These are phyloP conservation scores for Chlorella sorokiniana DNA, from an alignment of 139 green algal genomes.

Conservation along the genomic window DNA sequence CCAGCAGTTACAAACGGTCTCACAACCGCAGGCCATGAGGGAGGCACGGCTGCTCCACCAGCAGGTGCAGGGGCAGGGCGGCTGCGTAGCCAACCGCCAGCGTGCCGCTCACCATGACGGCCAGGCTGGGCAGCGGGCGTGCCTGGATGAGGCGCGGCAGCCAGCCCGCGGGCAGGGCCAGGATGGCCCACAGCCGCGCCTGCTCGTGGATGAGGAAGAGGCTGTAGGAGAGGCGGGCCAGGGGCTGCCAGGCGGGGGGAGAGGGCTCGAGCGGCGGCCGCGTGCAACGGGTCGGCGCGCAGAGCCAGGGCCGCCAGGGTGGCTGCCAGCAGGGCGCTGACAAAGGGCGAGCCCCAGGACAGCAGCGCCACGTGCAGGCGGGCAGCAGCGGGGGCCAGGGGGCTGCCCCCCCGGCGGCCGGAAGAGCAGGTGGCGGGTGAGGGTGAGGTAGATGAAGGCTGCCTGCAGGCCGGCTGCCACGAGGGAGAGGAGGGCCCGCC, in stretches of 20 bases:
- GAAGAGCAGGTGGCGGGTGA: background rate
- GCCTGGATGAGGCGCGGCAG: background rate
- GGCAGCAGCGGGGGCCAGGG: background rate
- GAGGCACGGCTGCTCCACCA: background rate
- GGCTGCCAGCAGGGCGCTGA: background rate
- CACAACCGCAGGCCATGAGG: background rate
- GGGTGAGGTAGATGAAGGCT: background rate
- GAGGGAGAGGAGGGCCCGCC: background rate
- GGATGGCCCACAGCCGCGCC: background rate
- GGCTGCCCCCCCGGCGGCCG: background rate
- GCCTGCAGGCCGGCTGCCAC: background rate
- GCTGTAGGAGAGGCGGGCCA: background rate
- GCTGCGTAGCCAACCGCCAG: background rate
- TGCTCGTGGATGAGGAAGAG: conserved; percentile 15
- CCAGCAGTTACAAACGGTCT: too few species aligned
- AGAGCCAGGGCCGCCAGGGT: background rate
- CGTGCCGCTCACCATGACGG: background rate
- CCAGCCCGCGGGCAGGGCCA: background rate
- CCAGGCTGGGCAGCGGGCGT: background rate
- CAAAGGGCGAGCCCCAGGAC: background rate
- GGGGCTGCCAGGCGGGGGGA: too few species aligned
- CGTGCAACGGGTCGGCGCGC: conserved; percentile 5
- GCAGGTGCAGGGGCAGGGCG: background rate
- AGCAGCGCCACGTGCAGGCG: background rate
- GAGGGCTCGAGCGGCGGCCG: background rate